Base-by-base conservation (phyloP, 257 asterid genomes). In the Nicotiana otophora region DNA sequence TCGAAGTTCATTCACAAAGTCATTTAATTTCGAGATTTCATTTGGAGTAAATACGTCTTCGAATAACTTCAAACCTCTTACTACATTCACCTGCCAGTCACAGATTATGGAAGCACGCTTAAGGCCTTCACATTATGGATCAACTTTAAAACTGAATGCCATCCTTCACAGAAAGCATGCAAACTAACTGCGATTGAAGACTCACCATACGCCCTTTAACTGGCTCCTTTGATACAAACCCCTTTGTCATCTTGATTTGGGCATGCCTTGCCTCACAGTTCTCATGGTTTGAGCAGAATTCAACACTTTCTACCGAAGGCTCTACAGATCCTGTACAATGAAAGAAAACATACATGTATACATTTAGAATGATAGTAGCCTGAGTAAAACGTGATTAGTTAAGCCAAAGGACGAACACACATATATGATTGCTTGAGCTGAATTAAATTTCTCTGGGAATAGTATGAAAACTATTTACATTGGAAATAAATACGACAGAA, bases 161-260 rank as follows among this genome's bases (percentile, higher is more conserved):
- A 46, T 23, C 20, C 60, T 72, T 72, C 36, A 74, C 20, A 48
- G 8, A 48, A 74, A 74, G n/a, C 36, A 46, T 46, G 8, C 23
- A 75, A 26, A 57, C 7, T 58, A 58, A 75, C 16, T 28, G 42
- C 2, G 1, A 51, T 51, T 26, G 63, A 78, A 33, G 86, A 88
- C 93, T 89, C 87, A 88, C 99, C 96, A 93, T 90, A 82, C 91
- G 97, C 84, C 99, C 99, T 87, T 88, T 96, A 19, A 93, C 90
- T 30, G 89, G 95, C 90, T 96, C 98, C 91, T 88, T 94, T 20
- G 98, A 97, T 33, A 87, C 83, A 84, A 92, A 96, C 66, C 99
- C 98, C 88, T 93, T 94, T 19, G 92, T 96, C 90, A 90, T 86
- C 89, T 93, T 94, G 87, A 96, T 93, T 78, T 88, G 92, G 36